Evolutionary conservation across 106 monocot species (phyloP), one percentile per base, ranked within the genome.

Genomic region (Vanilla planifolia): DNA sequence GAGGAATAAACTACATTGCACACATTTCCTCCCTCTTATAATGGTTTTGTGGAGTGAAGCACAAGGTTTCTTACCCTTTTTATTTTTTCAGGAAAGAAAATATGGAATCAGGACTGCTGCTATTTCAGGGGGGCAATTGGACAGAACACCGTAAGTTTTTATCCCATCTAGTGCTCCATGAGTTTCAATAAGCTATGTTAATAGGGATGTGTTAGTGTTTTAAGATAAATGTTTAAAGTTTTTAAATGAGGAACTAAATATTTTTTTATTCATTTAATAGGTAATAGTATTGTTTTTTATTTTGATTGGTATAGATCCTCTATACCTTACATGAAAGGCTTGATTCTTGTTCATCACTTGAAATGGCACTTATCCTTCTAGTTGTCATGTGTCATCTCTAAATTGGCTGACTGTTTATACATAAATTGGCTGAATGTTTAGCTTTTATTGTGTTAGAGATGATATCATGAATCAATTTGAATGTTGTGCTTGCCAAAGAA

Each of bases 81-180:
- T 21, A 36, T 7, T 70, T 43, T n/a, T 43, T 6, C 36, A 81
- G 80, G 68, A 68, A 33, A 52, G 57, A 8, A 53, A 33, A 59
- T 30, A n/a, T 20, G 61, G 8, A 41, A 20, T 19, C 20, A 55
- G 48, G 2, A 62, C 70, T 13, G 72, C 75, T 36, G 59, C 65
- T 25, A 59, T 67, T 55, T 71, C 65, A 6, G 65, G 60, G 7
- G 59, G 70, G n/a, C n/a, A n/a, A 68, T 21, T 34, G 0, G 35
- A 62, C 2, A 77, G 65, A 27, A 29, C n/a, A 58, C 62, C 62
- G 85, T 85, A 77, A 77, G 79, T 15, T 42, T 70, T 48, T 33
- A 20, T 64, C n/a, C n/a, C n/a, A n/a, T n/a, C n/a, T 52, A 19
- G 14, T 29, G 27, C 14, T 52, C 3, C 16, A 24, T 23, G 24